phyloP scores from a whole-genome alignment of 2,329 filamentous ascomycete genomes.

The Lasiodiplodia hormozganensis region DNA sequence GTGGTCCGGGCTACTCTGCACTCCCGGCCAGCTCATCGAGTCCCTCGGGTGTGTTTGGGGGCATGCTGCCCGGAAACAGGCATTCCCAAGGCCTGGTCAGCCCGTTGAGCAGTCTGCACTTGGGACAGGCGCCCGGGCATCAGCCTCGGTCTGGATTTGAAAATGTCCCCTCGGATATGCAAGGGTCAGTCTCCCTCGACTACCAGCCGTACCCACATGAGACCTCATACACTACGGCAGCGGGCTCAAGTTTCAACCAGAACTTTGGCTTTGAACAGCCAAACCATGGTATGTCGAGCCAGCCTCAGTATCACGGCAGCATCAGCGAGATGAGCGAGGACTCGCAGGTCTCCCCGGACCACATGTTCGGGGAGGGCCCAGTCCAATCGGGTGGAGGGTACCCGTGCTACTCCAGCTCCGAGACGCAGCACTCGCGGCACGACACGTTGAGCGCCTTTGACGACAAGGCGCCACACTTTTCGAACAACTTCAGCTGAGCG shows the following conservation, averaged over 20 bases:
- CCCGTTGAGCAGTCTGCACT: slow-evolving; percentile 18
- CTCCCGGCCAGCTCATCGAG: slow-evolving; percentile 15
- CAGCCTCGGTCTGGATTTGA: slow-evolving; percentile 17
- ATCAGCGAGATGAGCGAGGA: slow-evolving; percentile 25
- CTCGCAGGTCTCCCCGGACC: slow-evolving; percentile 17
- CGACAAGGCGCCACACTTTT: slow-evolving; percentile 25
- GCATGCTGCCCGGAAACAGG: slow-evolving; percentile 12
- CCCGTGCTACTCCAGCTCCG: slow-evolving; percentile 11
- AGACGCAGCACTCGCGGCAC: slow-evolving; percentile 23
- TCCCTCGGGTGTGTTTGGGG: slow-evolving; percentile 7
- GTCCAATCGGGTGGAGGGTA: slow-evolving; percentile 2
- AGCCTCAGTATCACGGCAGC: slow-evolving; percentile 14
- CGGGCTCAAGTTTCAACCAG: slow-evolving; percentile 13
- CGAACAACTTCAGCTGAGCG: slow-evolving; percentile 27
- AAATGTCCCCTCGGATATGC: slow-evolving; percentile 7
- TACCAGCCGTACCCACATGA: slow-evolving; percentile 18
- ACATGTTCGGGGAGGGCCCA: slow-evolving; percentile 8
- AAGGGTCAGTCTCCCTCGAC: slow-evolving; percentile 23
- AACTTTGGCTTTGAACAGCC: slow-evolving; percentile 25
- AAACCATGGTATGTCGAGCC: slow-evolving; percentile 18
- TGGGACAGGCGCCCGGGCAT: slow-evolving; percentile 16
- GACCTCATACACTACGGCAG: slow-evolving; percentile 18
- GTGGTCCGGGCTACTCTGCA: background rate
- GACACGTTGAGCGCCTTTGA: slow-evolving; percentile 25
- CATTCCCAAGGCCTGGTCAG: slow-evolving; percentile 22